Conservation (phyloP, 441 rosid species). For the Gossypium lobatum region DNA sequence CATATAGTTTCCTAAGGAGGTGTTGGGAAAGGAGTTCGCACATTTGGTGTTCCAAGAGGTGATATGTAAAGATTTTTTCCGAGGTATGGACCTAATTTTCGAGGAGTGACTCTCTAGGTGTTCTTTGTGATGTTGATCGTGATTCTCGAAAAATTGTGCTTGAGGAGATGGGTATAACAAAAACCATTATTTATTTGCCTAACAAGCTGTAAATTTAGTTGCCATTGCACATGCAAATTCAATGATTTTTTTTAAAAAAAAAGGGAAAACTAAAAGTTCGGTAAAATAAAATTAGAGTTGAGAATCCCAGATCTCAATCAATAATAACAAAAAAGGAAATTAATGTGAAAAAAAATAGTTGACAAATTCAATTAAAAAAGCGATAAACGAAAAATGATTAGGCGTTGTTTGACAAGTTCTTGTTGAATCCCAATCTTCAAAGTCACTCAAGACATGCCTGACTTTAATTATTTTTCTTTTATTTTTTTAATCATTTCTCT, state of each 20-base stretch:
- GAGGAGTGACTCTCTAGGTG: too few relatives aligned
- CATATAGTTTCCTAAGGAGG: too few relatives aligned
- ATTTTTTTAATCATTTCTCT: neutral
- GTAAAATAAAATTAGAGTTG: neutral
- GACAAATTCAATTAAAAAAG: neutral
- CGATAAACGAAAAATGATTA: too few relatives aligned
- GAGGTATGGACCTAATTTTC: too few relatives aligned
- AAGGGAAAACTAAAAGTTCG: neutral
- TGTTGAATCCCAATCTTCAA: neutral
- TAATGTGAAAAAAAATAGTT: neutral
- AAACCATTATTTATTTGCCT: neutral
- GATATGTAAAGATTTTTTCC: too few relatives aligned
- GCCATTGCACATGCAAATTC: neutral
- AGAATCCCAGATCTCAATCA: neutral
- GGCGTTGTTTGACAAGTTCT: neutral
- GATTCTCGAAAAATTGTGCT: too few relatives aligned
- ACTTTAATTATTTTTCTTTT: neutral
- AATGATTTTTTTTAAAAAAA: neutral
- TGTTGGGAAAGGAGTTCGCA: too few relatives aligned
- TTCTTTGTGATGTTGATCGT: too few relatives aligned
- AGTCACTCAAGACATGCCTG: neutral
- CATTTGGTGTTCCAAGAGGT: too few relatives aligned
- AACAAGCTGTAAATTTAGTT: neutral
- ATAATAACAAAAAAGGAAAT: neutral
- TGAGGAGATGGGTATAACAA: too few relatives aligned